Conservation (phyloP, 2,329 filamentous ascomycete species). For the Scedosporium apiospermum region DNA sequence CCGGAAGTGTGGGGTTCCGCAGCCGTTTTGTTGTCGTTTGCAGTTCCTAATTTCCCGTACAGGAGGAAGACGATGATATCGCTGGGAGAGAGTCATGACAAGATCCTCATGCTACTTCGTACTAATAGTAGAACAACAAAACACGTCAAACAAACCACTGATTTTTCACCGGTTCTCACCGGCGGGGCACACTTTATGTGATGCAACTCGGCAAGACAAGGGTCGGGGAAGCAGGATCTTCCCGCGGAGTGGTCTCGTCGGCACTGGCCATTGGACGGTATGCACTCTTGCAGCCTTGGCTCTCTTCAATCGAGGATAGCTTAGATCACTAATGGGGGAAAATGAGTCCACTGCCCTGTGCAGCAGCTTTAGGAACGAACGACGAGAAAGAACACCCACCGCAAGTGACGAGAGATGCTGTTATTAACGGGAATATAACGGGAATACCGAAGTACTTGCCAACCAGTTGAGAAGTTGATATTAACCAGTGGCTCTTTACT, state of each 20-base stretch:
- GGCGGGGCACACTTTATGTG: not conserved
- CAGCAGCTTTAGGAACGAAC: no score
- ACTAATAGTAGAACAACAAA: no score
- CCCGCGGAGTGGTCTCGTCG: not conserved
- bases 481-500: no score
- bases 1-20: not conserved
- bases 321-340: not conserved
- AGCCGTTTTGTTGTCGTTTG: not conserved
- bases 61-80: not conserved
- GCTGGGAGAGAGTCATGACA: no score
- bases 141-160: no score
- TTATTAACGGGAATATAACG: no score
- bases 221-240: not conserved
- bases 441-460: no score
- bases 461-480: no score
- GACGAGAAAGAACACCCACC: no score
- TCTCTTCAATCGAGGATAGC: not conserved
- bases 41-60: not conserved
- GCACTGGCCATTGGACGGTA: not conserved
- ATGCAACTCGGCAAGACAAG: not conserved
- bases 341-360: no score
- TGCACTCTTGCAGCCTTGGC: not conserved
- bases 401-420: no score
- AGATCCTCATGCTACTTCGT: no score
- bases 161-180: not conserved